Evolutionary conservation across 331 rosid species (phyloP).

Genomic region (Malus hybrid): DNA sequence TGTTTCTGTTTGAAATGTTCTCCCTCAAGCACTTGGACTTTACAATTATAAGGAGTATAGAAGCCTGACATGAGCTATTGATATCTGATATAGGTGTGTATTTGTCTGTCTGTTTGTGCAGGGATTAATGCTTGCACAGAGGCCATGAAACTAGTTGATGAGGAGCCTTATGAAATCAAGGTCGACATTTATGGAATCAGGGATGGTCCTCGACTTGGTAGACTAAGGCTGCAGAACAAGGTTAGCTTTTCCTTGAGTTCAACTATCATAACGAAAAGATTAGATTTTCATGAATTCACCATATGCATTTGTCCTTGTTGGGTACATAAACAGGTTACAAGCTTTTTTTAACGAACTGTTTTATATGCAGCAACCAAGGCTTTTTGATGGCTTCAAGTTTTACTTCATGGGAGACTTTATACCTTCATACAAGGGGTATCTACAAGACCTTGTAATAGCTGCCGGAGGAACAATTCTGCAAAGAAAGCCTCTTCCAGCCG

Average conservation of each 20-base stretch:
- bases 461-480: slow-evolving; percentile 85
- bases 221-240: slow-evolving; percentile 65
- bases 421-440: slow-evolving; percentile 69
- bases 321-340: no score
- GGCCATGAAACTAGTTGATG: slow-evolving; percentile 52
- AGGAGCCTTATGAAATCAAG: slow-evolving; percentile 59
- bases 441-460: slow-evolving; percentile 67
- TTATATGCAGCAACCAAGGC: slow-evolving; percentile 68
- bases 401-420: slow-evolving; percentile 65
- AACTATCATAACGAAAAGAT: not conserved
- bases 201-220: slow-evolving; percentile 82
- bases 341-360: not conserved
- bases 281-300: not conserved
- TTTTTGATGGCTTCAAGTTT: slow-evolving; percentile 64
- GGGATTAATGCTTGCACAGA: slow-evolving; percentile 77
- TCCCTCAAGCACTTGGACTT: not conserved
- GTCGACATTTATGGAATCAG: slow-evolving; percentile 64
- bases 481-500: slow-evolving; percentile 61
- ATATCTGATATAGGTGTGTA: not conserved
- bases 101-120: slow-evolving; percentile 14
- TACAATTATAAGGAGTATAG: not conserved
- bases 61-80: not conserved
- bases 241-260: slow-evolving; percentile 27
- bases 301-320: no score
- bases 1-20: not conserved